These are phyloP conservation scores for Pythium sp. DNA, from an alignment of 352 stramenopile species.

Conservation along the genomic window DNA sequence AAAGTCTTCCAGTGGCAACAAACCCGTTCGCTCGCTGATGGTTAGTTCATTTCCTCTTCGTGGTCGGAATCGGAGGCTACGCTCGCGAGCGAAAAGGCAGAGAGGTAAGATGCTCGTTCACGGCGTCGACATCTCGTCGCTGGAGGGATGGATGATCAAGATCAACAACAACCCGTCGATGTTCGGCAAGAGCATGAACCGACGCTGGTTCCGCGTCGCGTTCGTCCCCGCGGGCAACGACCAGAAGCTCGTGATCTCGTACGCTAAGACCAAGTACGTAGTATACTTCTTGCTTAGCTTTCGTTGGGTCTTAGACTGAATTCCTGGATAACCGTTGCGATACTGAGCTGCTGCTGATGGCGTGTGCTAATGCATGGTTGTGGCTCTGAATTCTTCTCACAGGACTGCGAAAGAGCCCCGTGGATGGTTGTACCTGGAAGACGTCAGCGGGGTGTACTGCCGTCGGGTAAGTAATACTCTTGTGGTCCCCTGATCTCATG, in stretches of 20 bases:
- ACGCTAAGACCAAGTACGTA: conserved; percentile 73
- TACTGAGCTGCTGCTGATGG: not conserved
- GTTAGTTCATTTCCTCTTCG: not conserved
- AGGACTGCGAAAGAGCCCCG: conserved; percentile 74
- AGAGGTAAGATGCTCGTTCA: conserved; percentile 41
- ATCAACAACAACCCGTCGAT: conserved; percentile 83
- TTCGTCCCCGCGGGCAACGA: conserved; percentile 44
- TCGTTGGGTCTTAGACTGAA: not conserved
- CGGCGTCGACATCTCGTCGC: conserved; percentile 77
- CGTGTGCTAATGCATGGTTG: not conserved
- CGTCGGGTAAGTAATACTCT: conserved; percentile 35
- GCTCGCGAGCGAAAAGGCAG: not conserved
- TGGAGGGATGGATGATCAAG: conserved; percentile 86
- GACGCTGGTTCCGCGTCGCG: conserved; percentile 75
- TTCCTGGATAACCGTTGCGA: not conserved
- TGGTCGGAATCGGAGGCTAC: not conserved
- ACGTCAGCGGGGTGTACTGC: conserved; percentile 72
- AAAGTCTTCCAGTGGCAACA: not conserved
- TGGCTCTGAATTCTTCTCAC: not conserved
- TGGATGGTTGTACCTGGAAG: conserved; percentile 79
- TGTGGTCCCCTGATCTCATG: not conserved
- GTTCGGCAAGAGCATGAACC: conserved; percentile 74
- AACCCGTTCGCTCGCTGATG: not conserved
- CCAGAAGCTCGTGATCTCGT: conserved; percentile 73
- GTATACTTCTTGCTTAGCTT: too few relatives aligned